Evolutionary conservation across 129 eudicot genomes (phyloP).

Genomic region (Flaveria bidentis): DNA sequence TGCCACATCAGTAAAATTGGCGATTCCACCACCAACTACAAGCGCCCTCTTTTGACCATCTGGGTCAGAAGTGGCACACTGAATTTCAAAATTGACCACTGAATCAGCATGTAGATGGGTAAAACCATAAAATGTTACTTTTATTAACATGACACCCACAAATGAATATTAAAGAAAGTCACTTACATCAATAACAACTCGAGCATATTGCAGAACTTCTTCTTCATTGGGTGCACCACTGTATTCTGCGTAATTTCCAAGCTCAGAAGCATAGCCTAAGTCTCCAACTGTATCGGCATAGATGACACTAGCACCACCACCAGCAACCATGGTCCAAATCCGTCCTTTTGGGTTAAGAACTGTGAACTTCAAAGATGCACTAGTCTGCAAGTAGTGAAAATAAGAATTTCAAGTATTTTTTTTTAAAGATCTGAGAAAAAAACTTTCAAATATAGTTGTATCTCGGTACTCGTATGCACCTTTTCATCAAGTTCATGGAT

Average conservation of each 20-base stretch:
- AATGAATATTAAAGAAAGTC: background rate
- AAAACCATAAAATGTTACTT: slow-evolving; percentile 6
- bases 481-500: slow-evolving; percentile 91
- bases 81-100: slow-evolving; percentile 4
- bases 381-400: slow-evolving; percentile 61
- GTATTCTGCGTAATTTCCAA: slow-evolving; percentile 96
- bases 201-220: slow-evolving; percentile 92
- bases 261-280: slow-evolving; percentile 91
- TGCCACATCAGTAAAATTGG: slow-evolving; percentile 95
- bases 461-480: slow-evolving; percentile 43
- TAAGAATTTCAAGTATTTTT: background rate
- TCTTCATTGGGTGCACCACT: slow-evolving; percentile 99
- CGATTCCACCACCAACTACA: slow-evolving; percentile 92
- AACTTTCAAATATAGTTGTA: background rate
- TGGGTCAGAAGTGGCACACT: slow-evolving; percentile 97
- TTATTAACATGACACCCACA: background rate
- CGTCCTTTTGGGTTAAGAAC: slow-evolving; percentile 92
- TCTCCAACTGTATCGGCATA: slow-evolving; percentile 98
- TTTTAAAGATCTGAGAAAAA: background rate
- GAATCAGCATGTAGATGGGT: slow-evolving; percentile 45
- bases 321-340: slow-evolving; percentile 99
- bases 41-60: slow-evolving; percentile 91
- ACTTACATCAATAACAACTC: slow-evolving; percentile 91
- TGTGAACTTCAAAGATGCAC: slow-evolving; percentile 96
- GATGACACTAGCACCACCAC: slow-evolving; percentile 99